Conservation (phyloP, 140 eudicot genomes). For the Anethum foeniculum region DNA sequence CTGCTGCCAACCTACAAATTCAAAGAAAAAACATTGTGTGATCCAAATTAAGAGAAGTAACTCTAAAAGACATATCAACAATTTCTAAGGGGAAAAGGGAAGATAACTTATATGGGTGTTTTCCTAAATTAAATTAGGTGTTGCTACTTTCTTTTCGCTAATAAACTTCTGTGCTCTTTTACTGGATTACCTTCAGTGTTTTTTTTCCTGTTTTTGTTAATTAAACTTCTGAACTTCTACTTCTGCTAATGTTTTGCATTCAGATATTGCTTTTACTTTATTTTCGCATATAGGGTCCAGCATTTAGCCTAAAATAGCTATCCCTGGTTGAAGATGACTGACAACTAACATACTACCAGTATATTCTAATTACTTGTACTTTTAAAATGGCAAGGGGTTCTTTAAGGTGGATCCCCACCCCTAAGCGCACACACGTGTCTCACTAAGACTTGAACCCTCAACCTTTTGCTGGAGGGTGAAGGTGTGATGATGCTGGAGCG, state of each 20-base stretch:
- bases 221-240: not conserved
- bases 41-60: not conserved
- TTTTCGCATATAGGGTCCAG: not conserved
- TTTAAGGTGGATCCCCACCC: not conserved
- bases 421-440: not conserved
- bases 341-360: too few relatives aligned
- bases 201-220: not conserved
- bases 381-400: not conserved
- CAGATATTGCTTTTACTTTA: not conserved
- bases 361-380: too few relatives aligned
- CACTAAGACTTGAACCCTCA: not conserved
- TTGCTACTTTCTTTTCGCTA: not conserved
- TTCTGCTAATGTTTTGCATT: not conserved
- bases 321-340: not conserved
- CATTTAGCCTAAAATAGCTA: not conserved
- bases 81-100: not conserved
- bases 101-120: not conserved
- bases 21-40: not conserved
- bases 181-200: not conserved
- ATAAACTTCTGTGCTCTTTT: not conserved
- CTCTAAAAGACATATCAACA: conserved; percentile 12
- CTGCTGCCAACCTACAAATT: conserved; percentile 65
- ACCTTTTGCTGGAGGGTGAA: not conserved
- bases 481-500: not conserved
- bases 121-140: not conserved